phyloP scores from a whole-genome alignment of 1,284 basidiomycete genomes.

The Papiliotrema terrestris region DNA sequence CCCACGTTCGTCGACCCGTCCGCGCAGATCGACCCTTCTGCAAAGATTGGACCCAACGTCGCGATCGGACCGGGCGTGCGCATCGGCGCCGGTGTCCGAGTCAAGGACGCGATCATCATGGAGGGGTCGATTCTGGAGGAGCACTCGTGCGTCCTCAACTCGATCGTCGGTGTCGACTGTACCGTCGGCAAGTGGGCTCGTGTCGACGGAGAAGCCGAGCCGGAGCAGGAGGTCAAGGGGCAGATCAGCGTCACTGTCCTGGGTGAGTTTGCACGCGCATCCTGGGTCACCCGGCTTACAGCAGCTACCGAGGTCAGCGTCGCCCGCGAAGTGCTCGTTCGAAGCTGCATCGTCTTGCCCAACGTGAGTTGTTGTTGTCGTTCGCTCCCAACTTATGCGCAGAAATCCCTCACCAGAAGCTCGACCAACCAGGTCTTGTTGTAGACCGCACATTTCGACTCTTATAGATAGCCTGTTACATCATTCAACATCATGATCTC shows the following conservation, averaged over 20 bases:
- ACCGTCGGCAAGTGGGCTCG: slow-evolving; percentile 52
- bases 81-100: slow-evolving; percentile 50
- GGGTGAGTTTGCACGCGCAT: slow-evolving; percentile 28
- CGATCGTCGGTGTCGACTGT: slow-evolving; percentile 49
- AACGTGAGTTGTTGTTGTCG: slow-evolving; percentile 32
- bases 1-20: slow-evolving; percentile 52
- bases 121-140: slow-evolving; percentile 51
- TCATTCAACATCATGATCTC: neutral
- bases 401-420: slow-evolving; percentile 50
- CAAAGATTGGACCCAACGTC: slow-evolving; percentile 54
- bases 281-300: no score
- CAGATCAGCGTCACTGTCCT: slow-evolving; percentile 52
- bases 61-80: slow-evolving; percentile 49
- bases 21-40: slow-evolving; percentile 48
- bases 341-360: slow-evolving; percentile 53
- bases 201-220: slow-evolving; percentile 51
- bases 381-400: slow-evolving; percentile 5
- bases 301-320: slow-evolving; percentile 50
- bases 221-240: slow-evolving; percentile 44
- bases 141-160: slow-evolving; percentile 51
- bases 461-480: neutral
- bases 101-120: slow-evolving; percentile 53
- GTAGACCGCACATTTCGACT: slow-evolving; percentile 17
- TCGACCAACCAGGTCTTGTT: slow-evolving; percentile 53
- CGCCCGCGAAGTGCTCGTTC: slow-evolving; percentile 46